Base-by-base conservation (phyloP, 805 yeast species). In the Candida stauntonica region DNA sequence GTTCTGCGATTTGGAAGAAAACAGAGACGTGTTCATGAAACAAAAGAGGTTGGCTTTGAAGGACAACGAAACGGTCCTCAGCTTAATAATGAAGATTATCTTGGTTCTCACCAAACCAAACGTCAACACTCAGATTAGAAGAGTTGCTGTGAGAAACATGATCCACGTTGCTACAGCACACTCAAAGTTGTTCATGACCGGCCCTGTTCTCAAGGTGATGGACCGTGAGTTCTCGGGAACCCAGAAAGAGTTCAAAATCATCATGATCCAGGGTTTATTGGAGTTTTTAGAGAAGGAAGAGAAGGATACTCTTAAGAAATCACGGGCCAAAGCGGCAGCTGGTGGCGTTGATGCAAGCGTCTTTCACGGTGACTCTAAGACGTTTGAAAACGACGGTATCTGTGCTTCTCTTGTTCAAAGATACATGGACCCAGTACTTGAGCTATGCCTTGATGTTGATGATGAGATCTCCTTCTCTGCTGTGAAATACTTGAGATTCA, bases 371-470 rank as follows among this genome's bases (percentile, higher is more conserved):
- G 64, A 66, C 27, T 63, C 77, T 1, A 59, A 66, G 26, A 60
- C 70, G 1, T 68, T 73, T 35, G 62, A 71, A 18, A 72, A 68
- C 50, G 93, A 85, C 52, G 84, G 88, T 12, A 76, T 86, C 0
- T 81, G 93, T 54, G 74, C 91, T 1, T 80, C 84, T 0, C 50
- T 87, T 9, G 80, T 78, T 4, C 86, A 85, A 38, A 61, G 86
- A 26, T 85, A 79, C 50, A 57, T 80, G 35, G 56, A 56, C 4
- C 52, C 61, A 3, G 67, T 82, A 5, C 59, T 84, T 17, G 58
- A 63, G 3, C 55, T 77, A 14, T 75, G 86, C 38, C 45, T 77
- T 0, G 48, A 55, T 4, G 70, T 70, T 26, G 72, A 74, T 21
- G 65, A 64, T 2, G 70, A 66, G 3, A 61, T 60, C 32, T 73